Conservation (phyloP, 257 asterid genomes). For the Solanum gandarillasii region DNA sequence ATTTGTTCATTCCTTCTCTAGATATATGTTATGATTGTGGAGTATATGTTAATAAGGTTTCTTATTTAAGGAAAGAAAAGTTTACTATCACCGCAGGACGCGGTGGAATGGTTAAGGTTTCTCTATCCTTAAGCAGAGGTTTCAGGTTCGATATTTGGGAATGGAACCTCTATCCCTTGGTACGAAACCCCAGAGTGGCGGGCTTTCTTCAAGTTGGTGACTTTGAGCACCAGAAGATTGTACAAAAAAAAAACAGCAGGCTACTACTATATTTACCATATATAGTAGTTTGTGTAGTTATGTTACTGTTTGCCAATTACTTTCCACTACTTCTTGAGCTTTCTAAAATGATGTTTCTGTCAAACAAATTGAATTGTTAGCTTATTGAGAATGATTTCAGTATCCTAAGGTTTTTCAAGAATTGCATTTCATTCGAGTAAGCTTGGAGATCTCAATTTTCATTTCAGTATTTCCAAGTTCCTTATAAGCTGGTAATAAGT, state of each 20-base stretch:
- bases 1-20: background rate
- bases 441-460: conserved; percentile 46
- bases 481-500: conserved; percentile 39
- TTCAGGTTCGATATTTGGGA: background rate
- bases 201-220: background rate
- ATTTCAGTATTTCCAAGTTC: conserved; percentile 26
- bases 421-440: conserved; percentile 7
- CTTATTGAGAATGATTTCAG: background rate
- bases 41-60: background rate
- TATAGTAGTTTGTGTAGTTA: background rate
- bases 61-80: background rate
- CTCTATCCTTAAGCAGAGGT: background rate
- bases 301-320: background rate
- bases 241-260: background rate
- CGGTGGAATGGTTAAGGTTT: background rate
- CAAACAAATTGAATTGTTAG: background rate
- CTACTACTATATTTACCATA: background rate
- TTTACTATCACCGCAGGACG: background rate
- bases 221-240: background rate
- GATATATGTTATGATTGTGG: background rate
- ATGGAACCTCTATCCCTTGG: background rate
- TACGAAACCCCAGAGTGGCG: background rate
- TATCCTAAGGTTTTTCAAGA: background rate
- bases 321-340: background rate
- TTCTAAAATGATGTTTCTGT: background rate